A percentile compares a stretch with the other conserved stretches of the same genome.
Conservation (phyloP, 495 filamentous ascomycete genomes). For the Tuber umbilicatum region DNA sequence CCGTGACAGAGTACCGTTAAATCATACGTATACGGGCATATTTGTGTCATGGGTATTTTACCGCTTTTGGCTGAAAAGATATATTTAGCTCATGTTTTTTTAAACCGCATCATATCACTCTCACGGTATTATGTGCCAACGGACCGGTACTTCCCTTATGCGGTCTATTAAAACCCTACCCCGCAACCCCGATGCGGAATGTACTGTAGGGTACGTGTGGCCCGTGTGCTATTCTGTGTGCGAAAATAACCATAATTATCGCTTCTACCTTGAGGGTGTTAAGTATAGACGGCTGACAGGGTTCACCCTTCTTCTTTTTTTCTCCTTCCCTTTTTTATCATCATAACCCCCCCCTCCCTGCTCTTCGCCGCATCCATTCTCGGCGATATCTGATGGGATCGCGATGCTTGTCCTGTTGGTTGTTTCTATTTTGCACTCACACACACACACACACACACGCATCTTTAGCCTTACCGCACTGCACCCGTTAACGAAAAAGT, state of each 20-base stretch:
- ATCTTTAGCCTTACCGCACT: not conserved
- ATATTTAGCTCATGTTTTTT: not conserved
- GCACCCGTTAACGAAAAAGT: slow-evolving; percentile 10
- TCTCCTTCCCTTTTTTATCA: slow-evolving; percentile 4
- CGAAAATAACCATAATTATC: slow-evolving; percentile 35
- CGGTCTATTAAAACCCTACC: slow-evolving; percentile 3
- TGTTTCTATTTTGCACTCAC: slow-evolving; percentile 35
- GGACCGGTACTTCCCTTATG: not conserved
- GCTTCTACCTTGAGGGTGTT: slow-evolving; percentile 20
- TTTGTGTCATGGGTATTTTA: not conserved
- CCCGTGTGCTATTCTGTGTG: slow-evolving; percentile 6
- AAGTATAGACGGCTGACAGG: slow-evolving; percentile 21
- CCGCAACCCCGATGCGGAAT: slow-evolving; percentile 2
- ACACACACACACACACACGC: slow-evolving; percentile 6
- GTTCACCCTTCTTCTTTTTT: slow-evolving; percentile 22
- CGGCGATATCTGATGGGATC: slow-evolving; percentile 27
- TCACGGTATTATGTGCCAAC: not conserved
- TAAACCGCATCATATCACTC: not conserved
- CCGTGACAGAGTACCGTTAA: not conserved
- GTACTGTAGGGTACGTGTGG: too few species aligned
- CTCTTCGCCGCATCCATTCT: slow-evolving; percentile 23
- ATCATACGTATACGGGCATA: not conserved
- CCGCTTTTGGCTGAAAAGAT: not conserved
- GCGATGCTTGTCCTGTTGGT: slow-evolving; percentile 19
- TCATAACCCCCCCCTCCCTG: slow-evolving; percentile 9